Evolutionary conservation across 2,329 filamentous ascomycete species (phyloP), one percentile per base, ranked within the genome.

Genomic region (Cladosporium sp.): DNA sequence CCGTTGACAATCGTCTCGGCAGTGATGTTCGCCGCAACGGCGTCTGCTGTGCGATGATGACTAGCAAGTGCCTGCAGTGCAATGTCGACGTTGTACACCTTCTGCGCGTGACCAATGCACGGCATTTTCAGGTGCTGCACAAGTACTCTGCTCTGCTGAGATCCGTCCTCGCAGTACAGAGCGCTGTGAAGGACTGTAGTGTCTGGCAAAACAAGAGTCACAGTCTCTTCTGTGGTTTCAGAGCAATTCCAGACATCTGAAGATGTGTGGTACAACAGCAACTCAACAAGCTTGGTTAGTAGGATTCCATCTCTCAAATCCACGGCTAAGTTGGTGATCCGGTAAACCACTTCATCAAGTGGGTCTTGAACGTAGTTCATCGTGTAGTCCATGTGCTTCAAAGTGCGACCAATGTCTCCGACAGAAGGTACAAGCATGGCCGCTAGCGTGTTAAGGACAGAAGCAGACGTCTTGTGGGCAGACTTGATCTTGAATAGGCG

Each of bases 1-100:
- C 87, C 87, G 69, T 89, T 83, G 7, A 89, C 85, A 56, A 89
- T 83, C 64, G 89, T 85, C 46, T 85, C 83, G 0, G 86, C 81
- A 16, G 76, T 80, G 40, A 88, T 76, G 37, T 79, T 78, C 26
- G 77, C 74, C 6, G 80, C 73, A 14, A 83, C 74, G 33, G 77
- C 78, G 14, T 74, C 71, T 4, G 74, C 77, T 14, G 82, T 75
- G 1, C 80, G 80, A 12, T 73, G 74, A 8, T 82, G 76, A 12
- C 76, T 76, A n/a, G 75, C 72, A 14, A 89, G 75, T 2, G 85
- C 84, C 58, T 80, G 78, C 2, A 89, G 75, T 0, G 85, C 85
- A 28, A 89, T 75, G 67, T 86, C 83, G 0, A 86, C 83, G 71
- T 89, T 89, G 77, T 84, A 84, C 2, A 85, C 57, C 70, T 87